phyloP scores from a whole-genome alignment of 148 eudicot species.

The Vaccinium corymbosum region DNA sequence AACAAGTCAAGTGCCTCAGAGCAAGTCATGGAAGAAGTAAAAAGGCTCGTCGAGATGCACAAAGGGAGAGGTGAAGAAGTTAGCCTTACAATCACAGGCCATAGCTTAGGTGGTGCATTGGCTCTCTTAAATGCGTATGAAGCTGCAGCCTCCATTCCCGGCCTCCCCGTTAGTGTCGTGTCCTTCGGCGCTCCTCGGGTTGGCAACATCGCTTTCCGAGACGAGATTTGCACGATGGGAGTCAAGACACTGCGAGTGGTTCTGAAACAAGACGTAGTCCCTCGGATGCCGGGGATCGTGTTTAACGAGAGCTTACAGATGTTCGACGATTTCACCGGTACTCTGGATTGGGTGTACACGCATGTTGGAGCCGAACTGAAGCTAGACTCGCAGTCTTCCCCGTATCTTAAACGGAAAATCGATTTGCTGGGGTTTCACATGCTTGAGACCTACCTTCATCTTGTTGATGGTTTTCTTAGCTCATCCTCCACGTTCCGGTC shows the following conservation, averaged over 20 bases:
- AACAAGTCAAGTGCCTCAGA: slow-evolving; percentile 62
- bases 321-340: slow-evolving; percentile 53
- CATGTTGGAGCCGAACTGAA: slow-evolving; percentile 67
- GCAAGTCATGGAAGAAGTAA: slow-evolving; percentile 59
- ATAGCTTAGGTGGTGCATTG: slow-evolving; percentile 78
- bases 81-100: slow-evolving; percentile 79
- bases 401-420: slow-evolving; percentile 55
- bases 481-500: slow-evolving; percentile 34
- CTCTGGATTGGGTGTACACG: slow-evolving; percentile 60
- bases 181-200: slow-evolving; percentile 79
- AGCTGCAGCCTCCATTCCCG: slow-evolving; percentile 39
- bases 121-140: slow-evolving; percentile 68
- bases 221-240: slow-evolving; percentile 49
- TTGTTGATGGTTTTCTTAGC: slow-evolving; percentile 54
- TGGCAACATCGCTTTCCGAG: slow-evolving; percentile 63
- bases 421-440: slow-evolving; percentile 57
- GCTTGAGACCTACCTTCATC: slow-evolving; percentile 66
- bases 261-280: slow-evolving; percentile 62
- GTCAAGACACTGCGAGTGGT: slow-evolving; percentile 58
- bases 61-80: slow-evolving; percentile 47
- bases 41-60: slow-evolving; percentile 31
- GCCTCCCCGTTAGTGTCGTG: slow-evolving; percentile 51
- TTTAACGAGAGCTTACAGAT: slow-evolving; percentile 59
- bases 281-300: slow-evolving; percentile 57
- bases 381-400: slow-evolving; percentile 53